Evolutionary conservation across 2,329 filamentous ascomycete species (phyloP).

Genomic region (Didymella exigua): DNA sequence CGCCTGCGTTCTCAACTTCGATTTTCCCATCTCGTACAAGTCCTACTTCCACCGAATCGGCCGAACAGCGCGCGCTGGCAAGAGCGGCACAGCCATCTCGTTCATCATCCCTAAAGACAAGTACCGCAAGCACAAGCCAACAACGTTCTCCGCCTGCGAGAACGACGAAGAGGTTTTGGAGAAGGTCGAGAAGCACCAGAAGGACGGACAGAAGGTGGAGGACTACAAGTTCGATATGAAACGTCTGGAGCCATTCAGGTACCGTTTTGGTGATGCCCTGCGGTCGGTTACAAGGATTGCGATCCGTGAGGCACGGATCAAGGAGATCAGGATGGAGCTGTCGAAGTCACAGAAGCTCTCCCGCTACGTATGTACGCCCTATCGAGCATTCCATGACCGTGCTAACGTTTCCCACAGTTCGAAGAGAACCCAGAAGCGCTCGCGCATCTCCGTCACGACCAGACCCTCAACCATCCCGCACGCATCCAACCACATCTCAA

Average conservation of each 20-base stretch:
- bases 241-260: slow-evolving; percentile 91
- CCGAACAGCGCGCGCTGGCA: slow-evolving; percentile 86
- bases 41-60: slow-evolving; percentile 98
- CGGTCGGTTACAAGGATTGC: slow-evolving; percentile 88
- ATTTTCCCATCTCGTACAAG: slow-evolving; percentile 84
- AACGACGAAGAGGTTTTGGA: slow-evolving; percentile 84
- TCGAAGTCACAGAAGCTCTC: slow-evolving; percentile 87
- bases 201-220: slow-evolving; percentile 79
- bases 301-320: slow-evolving; percentile 84
- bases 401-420: slow-evolving; percentile 66
- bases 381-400: not conserved
- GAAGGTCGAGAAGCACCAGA: slow-evolving; percentile 82
- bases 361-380: slow-evolving; percentile 26
- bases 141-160: slow-evolving; percentile 73
- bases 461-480: slow-evolving; percentile 77
- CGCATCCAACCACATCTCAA: slow-evolving; percentile 87
- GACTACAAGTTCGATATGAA: slow-evolving; percentile 95
- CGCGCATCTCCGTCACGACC: slow-evolving; percentile 85
- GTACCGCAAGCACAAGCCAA: slow-evolving; percentile 89
- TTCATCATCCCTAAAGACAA: slow-evolving; percentile 84
- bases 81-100: slow-evolving; percentile 92
- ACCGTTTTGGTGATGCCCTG: slow-evolving; percentile 84
- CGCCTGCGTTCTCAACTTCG: slow-evolving; percentile 83
- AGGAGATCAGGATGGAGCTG: slow-evolving; percentile 86
- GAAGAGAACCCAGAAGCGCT: slow-evolving; percentile 95